Base-by-base conservation (phyloP, 768 basidiomycete species). In the Tylopilus plumbeoviolaceoides region DNA sequence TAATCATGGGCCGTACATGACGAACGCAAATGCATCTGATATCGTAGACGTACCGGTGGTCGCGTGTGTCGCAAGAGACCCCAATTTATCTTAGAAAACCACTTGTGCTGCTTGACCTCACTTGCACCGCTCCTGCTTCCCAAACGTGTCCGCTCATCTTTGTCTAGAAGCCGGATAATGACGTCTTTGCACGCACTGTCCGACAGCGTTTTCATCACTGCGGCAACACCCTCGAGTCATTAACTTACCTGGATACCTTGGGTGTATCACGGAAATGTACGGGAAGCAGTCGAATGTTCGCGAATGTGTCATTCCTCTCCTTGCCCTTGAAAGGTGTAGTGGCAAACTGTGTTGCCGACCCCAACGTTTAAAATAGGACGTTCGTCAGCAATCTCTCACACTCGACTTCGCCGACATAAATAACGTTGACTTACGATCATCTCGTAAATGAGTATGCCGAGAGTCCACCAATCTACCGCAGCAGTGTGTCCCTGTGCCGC, bases 391-490 rank as follows among this genome's bases (percentile, higher is more conserved):
- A 56, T 65, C 55, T 47, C 55, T 51, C 59, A 60, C 63, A 59
- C 38, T 46, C 51, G 44, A 56, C 59, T 46, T 54, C 30, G 28
- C 17, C 35, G 33, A 42, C 49, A 30, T 58, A 61, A 67, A 67
- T 66, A 65, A 65, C 61, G 60, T 69, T 48, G 65, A 72, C 91
- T 80, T 79, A 93, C 91, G 72, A 95, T 93, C 92, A 97, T 97
- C 75, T 99, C 97, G 76, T 94, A 97, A 63, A 98, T 91, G 64
- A 99, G 82, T 64, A 98, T 98, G 36, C 97, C 97, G 46, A 98
- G 76, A 30, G 97, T 98, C 97, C 92, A 95, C 95, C 95, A 99
- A 73, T 99, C 97, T 47, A 99, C 97, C 14, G 95, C 95, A 56
- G 93, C 93, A 35, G 95, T 97, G 72, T 99, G 97, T 17, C 97